Conservation (phyloP, 2,329 filamentous ascomycete genomes). For the Cytospora chrysosperma region DNA sequence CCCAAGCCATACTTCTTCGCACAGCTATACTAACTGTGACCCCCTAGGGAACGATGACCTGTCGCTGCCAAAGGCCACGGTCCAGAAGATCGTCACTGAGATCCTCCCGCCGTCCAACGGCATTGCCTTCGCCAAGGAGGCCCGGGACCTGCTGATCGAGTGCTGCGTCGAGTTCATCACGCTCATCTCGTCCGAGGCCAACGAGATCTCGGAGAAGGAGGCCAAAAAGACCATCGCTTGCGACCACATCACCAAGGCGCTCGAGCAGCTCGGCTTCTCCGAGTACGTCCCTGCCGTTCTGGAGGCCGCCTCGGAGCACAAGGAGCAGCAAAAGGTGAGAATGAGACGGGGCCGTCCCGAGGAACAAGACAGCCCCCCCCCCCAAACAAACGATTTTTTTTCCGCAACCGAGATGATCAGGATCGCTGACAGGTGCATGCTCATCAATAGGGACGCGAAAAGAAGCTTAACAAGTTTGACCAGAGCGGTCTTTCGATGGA, state of each 20-base stretch:
- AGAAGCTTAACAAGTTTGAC: conserved; percentile 96
- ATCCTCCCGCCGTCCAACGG: conserved; percentile 76
- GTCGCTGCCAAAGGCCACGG: conserved; percentile 65
- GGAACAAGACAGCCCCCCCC: conserved; percentile 33
- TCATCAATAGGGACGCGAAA: conserved; percentile 73
- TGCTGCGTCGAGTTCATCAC: conserved; percentile 99
- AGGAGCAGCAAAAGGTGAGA: conserved; percentile 86
- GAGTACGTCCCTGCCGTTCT: conserved; percentile 89
- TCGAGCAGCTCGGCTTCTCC: conserved; percentile 87
- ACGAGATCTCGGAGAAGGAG: conserved; percentile 98
- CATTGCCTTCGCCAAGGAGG: conserved; percentile 90
- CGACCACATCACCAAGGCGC: conserved; percentile 93
- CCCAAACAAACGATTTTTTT: conserved; percentile 46
- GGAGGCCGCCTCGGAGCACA: conserved; percentile 86
- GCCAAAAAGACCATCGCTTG: conserved; percentile 99
- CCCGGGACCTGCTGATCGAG: conserved; percentile 91
- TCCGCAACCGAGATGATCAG: conserved; percentile 56
- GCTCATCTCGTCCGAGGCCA: conserved; percentile 95
- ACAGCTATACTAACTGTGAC: conserved; percentile 34
- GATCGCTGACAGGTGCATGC: conserved; percentile 1
- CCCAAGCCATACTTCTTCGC: background rate
- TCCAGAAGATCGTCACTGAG: conserved; percentile 88
- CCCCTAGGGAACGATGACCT: conserved; percentile 60
- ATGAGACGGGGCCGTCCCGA: no score
- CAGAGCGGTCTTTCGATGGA: conserved; percentile 90